phyloP scores from a whole-genome alignment of 352 stramenopile species.

The Phytophthora ohioensis region DNA sequence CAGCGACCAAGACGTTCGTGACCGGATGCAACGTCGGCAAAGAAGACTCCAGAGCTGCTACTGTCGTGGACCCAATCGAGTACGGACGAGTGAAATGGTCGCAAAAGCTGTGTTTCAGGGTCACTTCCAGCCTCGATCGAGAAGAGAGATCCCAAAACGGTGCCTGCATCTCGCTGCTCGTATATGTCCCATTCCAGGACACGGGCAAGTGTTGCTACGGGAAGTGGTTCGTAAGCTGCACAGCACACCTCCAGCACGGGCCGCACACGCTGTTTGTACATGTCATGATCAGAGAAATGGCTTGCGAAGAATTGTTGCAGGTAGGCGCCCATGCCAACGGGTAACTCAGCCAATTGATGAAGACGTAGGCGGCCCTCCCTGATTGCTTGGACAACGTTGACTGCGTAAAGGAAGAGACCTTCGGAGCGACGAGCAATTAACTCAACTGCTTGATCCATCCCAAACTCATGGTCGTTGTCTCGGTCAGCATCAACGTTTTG shows the following conservation, averaged over 20 bases:
- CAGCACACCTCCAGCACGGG: slow-evolving; percentile 77
- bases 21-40: slow-evolving; percentile 59
- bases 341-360: slow-evolving; percentile 62
- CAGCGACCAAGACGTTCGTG: slow-evolving; percentile 71
- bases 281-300: slow-evolving; percentile 57
- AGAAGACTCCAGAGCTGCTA: slow-evolving; percentile 55
- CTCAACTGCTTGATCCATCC: slow-evolving; percentile 48
- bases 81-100: slow-evolving; percentile 83
- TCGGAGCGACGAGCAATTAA: slow-evolving; percentile 66
- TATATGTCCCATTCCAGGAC: slow-evolving; percentile 71
- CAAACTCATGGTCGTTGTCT: slow-evolving; percentile 16
- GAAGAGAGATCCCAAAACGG: slow-evolving; percentile 65
- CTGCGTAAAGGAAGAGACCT: slow-evolving; percentile 77
- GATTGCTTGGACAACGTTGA: slow-evolving; percentile 79
- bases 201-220: slow-evolving; percentile 48
- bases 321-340: slow-evolving; percentile 72
- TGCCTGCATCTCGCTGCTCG: slow-evolving; percentile 63
- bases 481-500: background rate
- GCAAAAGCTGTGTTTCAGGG: slow-evolving; percentile 30
- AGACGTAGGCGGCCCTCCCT: slow-evolving; percentile 57
- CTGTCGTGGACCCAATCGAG: slow-evolving; percentile 75
- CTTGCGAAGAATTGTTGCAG: slow-evolving; percentile 77
- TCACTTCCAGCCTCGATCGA: slow-evolving; percentile 53
- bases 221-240: slow-evolving; percentile 71
- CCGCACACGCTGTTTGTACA: slow-evolving; percentile 66